Percentiles rank a stretch among this genome's conserved stretches.
Evolutionary conservation across 768 basidiomycete genomes (phyloP).

Genomic region (Trametes cinnabarina): DNA sequence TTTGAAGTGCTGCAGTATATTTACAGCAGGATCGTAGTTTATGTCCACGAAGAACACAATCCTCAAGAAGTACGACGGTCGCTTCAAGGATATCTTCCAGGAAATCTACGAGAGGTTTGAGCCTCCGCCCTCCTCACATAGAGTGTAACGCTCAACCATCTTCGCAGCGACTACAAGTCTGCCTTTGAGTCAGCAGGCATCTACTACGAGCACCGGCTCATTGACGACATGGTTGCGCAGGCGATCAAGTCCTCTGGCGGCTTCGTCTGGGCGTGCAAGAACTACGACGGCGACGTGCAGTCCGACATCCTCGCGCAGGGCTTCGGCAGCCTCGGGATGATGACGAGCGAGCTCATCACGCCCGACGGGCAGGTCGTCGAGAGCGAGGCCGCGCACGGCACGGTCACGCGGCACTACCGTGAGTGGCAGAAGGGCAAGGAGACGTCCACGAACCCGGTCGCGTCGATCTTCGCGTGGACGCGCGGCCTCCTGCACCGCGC

Average conservation of each 20-base stretch:
- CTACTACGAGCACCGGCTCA: constrained; percentile 95
- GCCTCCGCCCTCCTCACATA: too few species aligned
- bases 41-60: constrained; percentile 99
- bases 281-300: constrained; percentile 61
- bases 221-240: constrained; percentile 98
- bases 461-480: constrained; percentile 98
- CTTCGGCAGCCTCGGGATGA: constrained; percentile 96
- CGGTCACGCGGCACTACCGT: constrained; percentile 95
- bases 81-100: constrained; percentile 99
- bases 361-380: constrained; percentile 93
- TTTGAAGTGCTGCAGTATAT: too few species aligned
- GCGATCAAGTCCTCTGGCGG: constrained; percentile 95
- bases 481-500: constrained; percentile 91
- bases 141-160: not conserved
- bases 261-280: constrained; percentile 68
- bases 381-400: constrained; percentile 95
- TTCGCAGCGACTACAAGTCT: constrained; percentile 59
- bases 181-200: constrained; percentile 69
- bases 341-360: constrained; percentile 94
- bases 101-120: constrained; percentile 81
- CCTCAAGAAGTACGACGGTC: constrained; percentile 95
- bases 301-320: constrained; percentile 96
- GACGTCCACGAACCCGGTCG: constrained; percentile 98
- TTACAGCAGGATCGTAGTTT: too few species aligned
- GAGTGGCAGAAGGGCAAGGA: constrained; percentile 97